phyloP scores from a whole-genome alignment of 176 grass and related monocot species.

The Oryza meyeriana region DNA sequence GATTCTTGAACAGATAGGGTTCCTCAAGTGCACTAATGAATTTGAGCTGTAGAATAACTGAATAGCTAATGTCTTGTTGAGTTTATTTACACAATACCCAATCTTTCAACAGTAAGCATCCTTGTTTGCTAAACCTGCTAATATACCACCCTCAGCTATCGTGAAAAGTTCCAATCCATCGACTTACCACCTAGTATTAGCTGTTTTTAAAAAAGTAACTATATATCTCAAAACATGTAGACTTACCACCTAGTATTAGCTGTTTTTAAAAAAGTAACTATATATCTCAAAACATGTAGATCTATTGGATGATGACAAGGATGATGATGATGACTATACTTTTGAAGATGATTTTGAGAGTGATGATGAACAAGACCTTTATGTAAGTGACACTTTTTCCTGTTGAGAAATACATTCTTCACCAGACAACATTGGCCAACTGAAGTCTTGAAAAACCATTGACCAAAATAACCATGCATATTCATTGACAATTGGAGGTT shows the following conservation, averaged over 20 bases:
- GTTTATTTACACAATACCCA: background rate
- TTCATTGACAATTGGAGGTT: conserved; percentile 42
- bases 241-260: background rate
- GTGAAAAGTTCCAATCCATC: background rate
- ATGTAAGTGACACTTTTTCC: conserved; percentile 34
- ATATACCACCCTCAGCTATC: background rate
- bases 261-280: background rate
- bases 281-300: conserved; percentile 9
- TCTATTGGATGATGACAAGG: conserved; percentile 37
- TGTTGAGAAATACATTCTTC: background rate
- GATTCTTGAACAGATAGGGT: background rate
- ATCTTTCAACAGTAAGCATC: background rate
- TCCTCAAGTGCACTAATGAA: background rate
- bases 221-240: background rate
- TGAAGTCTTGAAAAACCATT: background rate
- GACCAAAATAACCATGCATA: conserved; percentile 1
- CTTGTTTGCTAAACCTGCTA: background rate
- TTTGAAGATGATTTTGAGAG: conserved; percentile 54
- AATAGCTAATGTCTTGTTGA: background rate
- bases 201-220: background rate
- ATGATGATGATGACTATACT: conserved; percentile 19
- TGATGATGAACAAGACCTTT: conserved; percentile 55
- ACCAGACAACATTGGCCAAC: background rate
- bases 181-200: background rate
- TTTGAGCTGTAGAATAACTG: background rate